Conservation (phyloP, 192 early-diverging fungal genomes). For the Entrophospora sp. region DNA sequence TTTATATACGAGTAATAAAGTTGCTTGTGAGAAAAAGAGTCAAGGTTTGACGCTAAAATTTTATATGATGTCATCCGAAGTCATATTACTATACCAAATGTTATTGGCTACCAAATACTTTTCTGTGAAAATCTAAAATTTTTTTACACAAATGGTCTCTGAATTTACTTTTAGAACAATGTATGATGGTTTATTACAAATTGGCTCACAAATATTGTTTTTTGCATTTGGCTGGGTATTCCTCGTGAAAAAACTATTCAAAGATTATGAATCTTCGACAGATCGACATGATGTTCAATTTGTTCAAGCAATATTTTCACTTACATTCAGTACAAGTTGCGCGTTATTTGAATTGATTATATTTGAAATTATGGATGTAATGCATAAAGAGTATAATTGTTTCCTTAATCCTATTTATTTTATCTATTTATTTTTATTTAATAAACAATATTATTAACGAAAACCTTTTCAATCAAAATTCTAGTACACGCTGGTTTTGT, state of each 20-base stretch:
- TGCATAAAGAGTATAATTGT: slow-evolving; percentile 43
- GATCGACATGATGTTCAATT: slow-evolving; percentile 29
- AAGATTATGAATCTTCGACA: slow-evolving; percentile 53
- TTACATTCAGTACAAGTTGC: slow-evolving; percentile 69
- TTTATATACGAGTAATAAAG: no score
- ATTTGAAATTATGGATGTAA: slow-evolving; percentile 66
- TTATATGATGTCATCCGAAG: no score
- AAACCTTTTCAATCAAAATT: neutral
- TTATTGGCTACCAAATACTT: no score
- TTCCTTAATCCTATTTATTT: neutral
- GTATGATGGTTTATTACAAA: slow-evolving; percentile 45
- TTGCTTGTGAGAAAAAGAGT: no score
- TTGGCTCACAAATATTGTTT: slow-evolving; percentile 54
- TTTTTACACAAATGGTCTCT: neutral
- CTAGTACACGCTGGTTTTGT: slow-evolving; percentile 58
- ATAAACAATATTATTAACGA: neutral
- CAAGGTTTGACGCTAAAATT: no score
- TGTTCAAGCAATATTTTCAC: slow-evolving; percentile 64
- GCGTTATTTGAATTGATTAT: slow-evolving; percentile 76
- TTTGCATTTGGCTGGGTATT: slow-evolving; percentile 67
- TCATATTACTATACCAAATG: no score
- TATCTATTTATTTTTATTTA: neutral
- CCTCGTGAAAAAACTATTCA: slow-evolving; percentile 57
- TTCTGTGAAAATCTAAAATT: no score
- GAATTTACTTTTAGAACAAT: slow-evolving; percentile 22